Evolutionary conservation across 192 early-diverging fungal genomes (phyloP).

Genomic region (Coemansia sp.): DNA sequence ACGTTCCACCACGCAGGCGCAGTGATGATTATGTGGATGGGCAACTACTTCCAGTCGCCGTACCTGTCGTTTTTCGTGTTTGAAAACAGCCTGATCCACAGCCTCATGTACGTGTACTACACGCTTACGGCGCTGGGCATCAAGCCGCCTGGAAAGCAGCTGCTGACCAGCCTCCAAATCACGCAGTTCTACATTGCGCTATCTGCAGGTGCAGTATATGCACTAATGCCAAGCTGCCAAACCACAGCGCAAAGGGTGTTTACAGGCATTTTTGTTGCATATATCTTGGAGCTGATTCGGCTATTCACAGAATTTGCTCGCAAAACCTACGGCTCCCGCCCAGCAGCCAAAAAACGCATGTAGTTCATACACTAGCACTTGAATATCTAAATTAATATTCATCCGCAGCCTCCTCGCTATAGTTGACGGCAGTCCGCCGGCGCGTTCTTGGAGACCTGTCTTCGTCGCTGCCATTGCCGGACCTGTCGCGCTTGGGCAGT

Average conservation of each 20-base stretch:
- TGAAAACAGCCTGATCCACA: constrained; percentile 83
- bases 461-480: constrained; percentile 16
- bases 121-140: constrained; percentile 69
- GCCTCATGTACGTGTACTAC: constrained; percentile 87
- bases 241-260: constrained; percentile 58
- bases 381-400: not conserved
- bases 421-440: constrained; percentile 18
- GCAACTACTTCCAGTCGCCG: constrained; percentile 71
- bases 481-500: constrained; percentile 23
- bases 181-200: constrained; percentile 78
- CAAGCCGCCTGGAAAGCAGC: constrained; percentile 76
- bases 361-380: constrained; percentile 4
- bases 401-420: constrained; percentile 6
- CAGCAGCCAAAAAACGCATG: constrained; percentile 13
- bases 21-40: constrained; percentile 83
- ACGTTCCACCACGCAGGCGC: constrained; percentile 87
- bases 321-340: constrained; percentile 57
- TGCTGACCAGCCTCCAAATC: constrained; percentile 80
- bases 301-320: constrained; percentile 81
- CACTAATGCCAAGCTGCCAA: constrained; percentile 59
- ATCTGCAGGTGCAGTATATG: constrained; percentile 60
- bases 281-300: constrained; percentile 71
- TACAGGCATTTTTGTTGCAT: constrained; percentile 64
- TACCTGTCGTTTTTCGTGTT: constrained; percentile 83
- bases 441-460: constrained; percentile 38